Conservation (phyloP, 257 asterid genomes). For the Jacaranda copaia region DNA sequence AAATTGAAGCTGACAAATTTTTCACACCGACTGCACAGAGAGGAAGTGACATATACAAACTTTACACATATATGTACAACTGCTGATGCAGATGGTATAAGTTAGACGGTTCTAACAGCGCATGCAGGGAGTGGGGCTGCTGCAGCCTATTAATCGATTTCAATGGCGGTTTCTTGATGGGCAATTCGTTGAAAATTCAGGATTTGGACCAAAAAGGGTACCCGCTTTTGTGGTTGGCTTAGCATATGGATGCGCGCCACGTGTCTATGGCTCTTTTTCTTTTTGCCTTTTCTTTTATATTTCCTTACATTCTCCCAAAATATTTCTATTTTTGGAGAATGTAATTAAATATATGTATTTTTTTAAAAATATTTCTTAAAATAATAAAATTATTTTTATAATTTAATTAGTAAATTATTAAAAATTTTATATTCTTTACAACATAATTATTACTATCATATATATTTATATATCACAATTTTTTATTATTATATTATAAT, state of each 20-base stretch:
- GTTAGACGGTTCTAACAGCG: constrained; percentile 1
- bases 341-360: too few species aligned
- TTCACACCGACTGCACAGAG: constrained; percentile 31
- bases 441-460: too few species aligned
- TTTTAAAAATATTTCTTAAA: too few species aligned
- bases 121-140: constrained; percentile 29
- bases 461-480: too few species aligned
- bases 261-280: constrained; percentile 20
- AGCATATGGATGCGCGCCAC: constrained; percentile 35
- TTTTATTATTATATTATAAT: too few species aligned
- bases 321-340: too few species aligned
- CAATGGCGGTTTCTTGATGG: constrained; percentile 46
- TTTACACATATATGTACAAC: constrained; percentile 38
- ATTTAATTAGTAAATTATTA: too few species aligned
- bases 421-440: too few species aligned
- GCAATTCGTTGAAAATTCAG: constrained; percentile 26
- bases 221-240: constrained; percentile 29
- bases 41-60: constrained; percentile 17
- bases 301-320: too few species aligned
- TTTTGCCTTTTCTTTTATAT: too few species aligned
- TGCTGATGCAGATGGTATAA: constrained; percentile 35
- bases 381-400: too few species aligned
- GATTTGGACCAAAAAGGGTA: constrained; percentile 17
- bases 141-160: neutral
- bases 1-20: constrained; percentile 22